Base-by-base conservation (phyloP, 2,329 filamentous ascomycete species). In the Hypocrella siamensis region DNA sequence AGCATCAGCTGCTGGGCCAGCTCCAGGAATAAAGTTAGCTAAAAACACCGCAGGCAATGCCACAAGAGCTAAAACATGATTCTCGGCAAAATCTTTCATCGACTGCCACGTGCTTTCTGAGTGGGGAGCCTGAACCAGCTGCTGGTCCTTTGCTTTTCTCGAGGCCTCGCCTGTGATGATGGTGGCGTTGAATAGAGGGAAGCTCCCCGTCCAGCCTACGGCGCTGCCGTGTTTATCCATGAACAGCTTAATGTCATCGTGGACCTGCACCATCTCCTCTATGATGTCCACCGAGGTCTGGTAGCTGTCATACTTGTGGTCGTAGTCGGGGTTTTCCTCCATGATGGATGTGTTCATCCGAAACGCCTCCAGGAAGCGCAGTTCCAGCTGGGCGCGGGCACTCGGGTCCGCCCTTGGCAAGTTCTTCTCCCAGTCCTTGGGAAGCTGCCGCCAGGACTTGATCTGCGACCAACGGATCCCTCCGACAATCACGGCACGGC, bases 401-500 rank as follows among this genome's bases (percentile, higher is more conserved):
- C 9, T 14, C 9, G 8, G 25, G n/a, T 26, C 25, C 11, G 15
- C 11, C n/a, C 25, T 10, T 14, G 25, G 25, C 25, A 14, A 10
- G 25, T n/a, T 26, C 11, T 14, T 10, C 4, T 26, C 25, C 25
- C 25, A 35, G 26, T 32, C 17, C 9, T 26, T 11, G 5, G 33
- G 33, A 9, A 35, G 18, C 18, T 31, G 29, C 5, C 21, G 15
- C 33, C 33, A 32, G 10, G 18, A 29, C 10, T 19, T 2, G 8
- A 35, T 26, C 17, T 35, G 33, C 5, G 24, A 14, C 33, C 33
- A 35, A 5, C 12, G 26, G 15, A 35, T 29, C 6, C 33, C 33
- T 11, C 30, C 33, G 11, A 19, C 25, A 19, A 26, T 21, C 7
- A 25, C 33, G 16, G 27, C 14, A 9, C 6, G 14, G 27, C 17